Evolutionary conservation across 73 alveolate genomes (phyloP), one percentile per base, ranked within the genome.

Genomic region (Symbiodinium natans): DNA sequence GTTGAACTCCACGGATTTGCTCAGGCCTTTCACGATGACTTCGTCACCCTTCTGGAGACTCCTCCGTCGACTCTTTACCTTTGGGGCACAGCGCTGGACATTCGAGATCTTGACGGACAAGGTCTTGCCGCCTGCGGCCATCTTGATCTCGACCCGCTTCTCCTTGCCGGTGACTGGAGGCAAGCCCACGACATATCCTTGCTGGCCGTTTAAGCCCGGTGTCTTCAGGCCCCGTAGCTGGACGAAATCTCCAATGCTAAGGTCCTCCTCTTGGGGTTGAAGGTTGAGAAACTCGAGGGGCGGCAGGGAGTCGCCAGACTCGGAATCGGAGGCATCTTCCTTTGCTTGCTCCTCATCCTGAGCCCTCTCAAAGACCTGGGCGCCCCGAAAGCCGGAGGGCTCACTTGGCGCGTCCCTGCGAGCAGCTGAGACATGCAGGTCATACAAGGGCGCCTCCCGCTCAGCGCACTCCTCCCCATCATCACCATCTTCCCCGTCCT

Each of bases 251-350:
- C 95, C 95, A 5, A 63, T 63, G 33, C 80, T 63, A 13, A 63
- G 38, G 10, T 21, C 42, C 71, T 27, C 93, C 75, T 11, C 54
- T 41, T 31, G 33, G 19, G 11, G 75, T 13, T 10, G 11, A 38
- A 34, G 41, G 27, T 27, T n/a, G 38, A 88, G 27, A 74, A 88
- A 88, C 86, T 88, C 95, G 42, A 88, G 36, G 31, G 95, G 86
- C 25, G 95, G 95, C 74, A 88, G 54, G 4, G 95, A 88, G 46
- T 88, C 95, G 15, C 86, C 95, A 7, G 95, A 88, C 46, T 88
- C 95, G 8, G 68, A 34, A 0, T 10, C 86, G 19, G 38, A 17
- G 19, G 71, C 41, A 27, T 41, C 63, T 2, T 34, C 41, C 43
- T 25, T 25, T 3, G 77, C 33, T 11, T 33, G 27, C 43, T n/a